These are phyloP conservation scores for Epichloe typhina DNA, from an alignment of 2,329 filamentous ascomycete species.

Conservation along the genomic window DNA sequence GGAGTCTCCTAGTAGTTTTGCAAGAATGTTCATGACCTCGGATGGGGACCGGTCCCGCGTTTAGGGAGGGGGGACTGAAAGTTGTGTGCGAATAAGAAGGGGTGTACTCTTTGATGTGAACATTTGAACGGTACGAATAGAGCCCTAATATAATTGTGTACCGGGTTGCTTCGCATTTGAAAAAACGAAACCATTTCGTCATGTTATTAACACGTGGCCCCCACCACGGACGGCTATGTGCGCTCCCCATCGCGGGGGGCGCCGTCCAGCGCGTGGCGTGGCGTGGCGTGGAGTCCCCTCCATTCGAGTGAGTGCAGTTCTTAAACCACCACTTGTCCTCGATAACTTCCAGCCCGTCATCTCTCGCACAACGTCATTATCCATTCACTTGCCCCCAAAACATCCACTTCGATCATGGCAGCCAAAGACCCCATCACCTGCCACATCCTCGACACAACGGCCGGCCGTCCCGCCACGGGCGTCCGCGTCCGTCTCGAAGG, in stretches of 20 bases:
- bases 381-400: neutral
- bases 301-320: neutral
- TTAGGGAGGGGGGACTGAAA: neutral
- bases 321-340: too few relatives aligned
- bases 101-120: too few relatives aligned
- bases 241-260: neutral
- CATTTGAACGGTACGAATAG: too few relatives aligned
- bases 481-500: constrained; percentile 52
- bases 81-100: neutral
- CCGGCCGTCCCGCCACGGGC: constrained; percentile 52
- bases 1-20: neutral
- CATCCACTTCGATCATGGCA: constrained; percentile 3
- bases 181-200: too few relatives aligned
- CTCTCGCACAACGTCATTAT: neutral
- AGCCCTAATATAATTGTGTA: too few relatives aligned
- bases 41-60: neutral
- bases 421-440: constrained; percentile 62
- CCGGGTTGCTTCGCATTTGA: too few relatives aligned
- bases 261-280: neutral
- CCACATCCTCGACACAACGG: constrained; percentile 74
- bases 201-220: neutral
- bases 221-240: neutral
- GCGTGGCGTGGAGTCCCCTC: neutral
- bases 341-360: too few relatives aligned
- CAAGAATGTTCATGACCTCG: neutral